A percentile compares a stretch with the other conserved stretches of the same genome.
These are phyloP conservation scores for Penicillium sp. DNA, from an alignment of 2,329 filamentous ascomycete genomes.

Conservation along the genomic window DNA sequence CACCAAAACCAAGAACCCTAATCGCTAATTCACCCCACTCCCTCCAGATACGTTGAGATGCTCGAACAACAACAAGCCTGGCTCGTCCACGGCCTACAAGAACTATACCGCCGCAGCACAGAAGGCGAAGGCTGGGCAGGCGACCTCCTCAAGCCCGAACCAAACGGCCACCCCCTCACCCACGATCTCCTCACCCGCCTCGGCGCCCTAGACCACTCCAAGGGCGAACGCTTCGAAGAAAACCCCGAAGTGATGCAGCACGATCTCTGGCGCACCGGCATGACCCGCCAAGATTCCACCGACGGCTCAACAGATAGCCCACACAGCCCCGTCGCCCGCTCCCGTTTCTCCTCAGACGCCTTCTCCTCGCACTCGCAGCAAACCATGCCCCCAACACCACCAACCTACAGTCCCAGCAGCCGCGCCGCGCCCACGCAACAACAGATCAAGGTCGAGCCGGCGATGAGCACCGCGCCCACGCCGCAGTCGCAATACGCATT, in stretches of 20 bases:
- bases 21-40: slow-evolving; percentile 11
- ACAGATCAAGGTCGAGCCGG: slow-evolving; percentile 35
- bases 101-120: slow-evolving; percentile 62
- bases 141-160: slow-evolving; percentile 56
- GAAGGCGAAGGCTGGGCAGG: slow-evolving; percentile 64
- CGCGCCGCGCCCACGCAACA: slow-evolving; percentile 22
- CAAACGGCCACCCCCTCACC: slow-evolving; percentile 64
- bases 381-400: slow-evolving; percentile 48
- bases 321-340: slow-evolving; percentile 48
- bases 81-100: slow-evolving; percentile 65
- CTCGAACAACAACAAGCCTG: slow-evolving; percentile 69
- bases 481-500: slow-evolving; percentile 32
- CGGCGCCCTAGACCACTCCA: slow-evolving; percentile 60
- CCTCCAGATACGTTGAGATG: slow-evolving; percentile 66
- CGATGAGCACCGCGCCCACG: slow-evolving; percentile 15
- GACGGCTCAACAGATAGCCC: slow-evolving; percentile 65
- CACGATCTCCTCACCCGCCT: slow-evolving; percentile 68
- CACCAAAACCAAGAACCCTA: not conserved
- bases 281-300: slow-evolving; percentile 60
- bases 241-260: slow-evolving; percentile 62
- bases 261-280: slow-evolving; percentile 58
- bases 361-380: slow-evolving; percentile 39
- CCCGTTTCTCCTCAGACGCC: slow-evolving; percentile 39
- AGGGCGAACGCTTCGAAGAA: slow-evolving; percentile 65
- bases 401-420: slow-evolving; percentile 46